Evolutionary conservation across 2,329 filamentous ascomycete species (phyloP), one percentile per base, ranked within the genome.

Genomic region (Pyrenochaeta sp.): DNA sequence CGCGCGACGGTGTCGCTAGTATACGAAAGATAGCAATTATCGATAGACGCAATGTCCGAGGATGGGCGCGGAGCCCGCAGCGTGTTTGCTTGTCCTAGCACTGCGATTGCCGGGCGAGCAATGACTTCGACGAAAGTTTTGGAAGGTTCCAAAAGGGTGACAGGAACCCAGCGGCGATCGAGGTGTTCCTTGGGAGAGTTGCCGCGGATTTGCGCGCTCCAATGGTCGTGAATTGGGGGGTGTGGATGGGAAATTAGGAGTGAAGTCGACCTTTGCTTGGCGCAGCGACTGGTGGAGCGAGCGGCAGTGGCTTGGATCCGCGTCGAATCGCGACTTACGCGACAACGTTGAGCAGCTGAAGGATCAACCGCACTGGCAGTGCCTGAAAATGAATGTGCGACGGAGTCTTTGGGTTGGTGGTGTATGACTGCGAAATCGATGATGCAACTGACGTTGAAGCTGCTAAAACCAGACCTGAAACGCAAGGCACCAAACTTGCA

Each of bases 231-330:
- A 59, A 54, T 58, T 53, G 45, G 57, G 50, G 55, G 52, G 66
- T 70, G 68, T 66, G 65, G 56, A 50, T 56, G 72, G 72, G 72
- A 76, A 73, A 76, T 76, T 69, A 67, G 66, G 58, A 62, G 61
- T 71, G 65, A 72, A 61, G 66, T 69, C 58, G 62, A 54, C 65
- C 61, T 58, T 30, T 15, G 62, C 74, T 77, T 77, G 73, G 74
- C 74, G 69, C 66, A 57, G 58, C 60, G 58, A 66, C 50, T 68
- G 65, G 62, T 61, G 66, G 56, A 68, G 60, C 63, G 62, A 68
- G 65, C 59, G 61, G 64, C 66, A 62, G 67, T 68, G 70, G 68
- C 70, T 69, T 66, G 58, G 32, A 49, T 39, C 50, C 56, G 62
- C 56, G 62, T 55, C 61, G 52, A 52, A 30, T 57, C 47, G 55